Evolutionary conservation across 208 protist genomes (phyloP), one percentile per base, ranked within the genome.

Genomic region (Kentomonas sorsogonicus): DNA sequence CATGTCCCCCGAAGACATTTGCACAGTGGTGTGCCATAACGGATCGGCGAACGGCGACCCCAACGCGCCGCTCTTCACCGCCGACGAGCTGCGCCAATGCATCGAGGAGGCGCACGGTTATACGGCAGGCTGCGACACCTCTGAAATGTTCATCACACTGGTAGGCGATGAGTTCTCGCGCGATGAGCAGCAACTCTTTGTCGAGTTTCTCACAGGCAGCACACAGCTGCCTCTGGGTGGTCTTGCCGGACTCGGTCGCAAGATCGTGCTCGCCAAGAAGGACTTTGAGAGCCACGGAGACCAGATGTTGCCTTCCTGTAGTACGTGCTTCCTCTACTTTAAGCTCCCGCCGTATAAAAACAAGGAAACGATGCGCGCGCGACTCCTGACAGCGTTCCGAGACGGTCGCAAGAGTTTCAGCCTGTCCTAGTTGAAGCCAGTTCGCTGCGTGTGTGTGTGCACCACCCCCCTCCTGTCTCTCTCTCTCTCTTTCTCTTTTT

Each of bases 321-420:
- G 90, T 63, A 96, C 91, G 1, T 96, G 91, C 63, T 96, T 96
- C 43, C 51, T 90, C 13, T 96, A 96, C 59, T 60, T 96, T 29
- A 96, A 96, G 64, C 69, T 96, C 20, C 91, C 91, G 2, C 85
- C 87, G 6, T 96, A 96, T 67, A 77, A 58, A 22, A 79, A 76
- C 0, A 45, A 62, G 9, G 76, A 80, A 1, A 79, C 80, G 30
- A 90, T 96, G 83, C 69, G 72, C 40, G 58, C 59, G 38, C 83
- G 87, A 6, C 64, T 96, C 27, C 45, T 87, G 1, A 45, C 83
- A 15, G 85, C 89, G n/a, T 73, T 95, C 45, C 88, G 75, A 1
- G 86, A 95, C 41, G 83, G 89, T 3, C 60, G 89, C n/a, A 80
- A 77, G 47, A 88, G 90, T 59, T 95, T 93, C 57, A 90, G 81